Percentiles rank a stretch among this genome's conserved stretches.
These are phyloP conservation scores for Cytospora piceicola DNA, from an alignment of 2,329 filamentous ascomycete species.

Conservation along the genomic window DNA sequence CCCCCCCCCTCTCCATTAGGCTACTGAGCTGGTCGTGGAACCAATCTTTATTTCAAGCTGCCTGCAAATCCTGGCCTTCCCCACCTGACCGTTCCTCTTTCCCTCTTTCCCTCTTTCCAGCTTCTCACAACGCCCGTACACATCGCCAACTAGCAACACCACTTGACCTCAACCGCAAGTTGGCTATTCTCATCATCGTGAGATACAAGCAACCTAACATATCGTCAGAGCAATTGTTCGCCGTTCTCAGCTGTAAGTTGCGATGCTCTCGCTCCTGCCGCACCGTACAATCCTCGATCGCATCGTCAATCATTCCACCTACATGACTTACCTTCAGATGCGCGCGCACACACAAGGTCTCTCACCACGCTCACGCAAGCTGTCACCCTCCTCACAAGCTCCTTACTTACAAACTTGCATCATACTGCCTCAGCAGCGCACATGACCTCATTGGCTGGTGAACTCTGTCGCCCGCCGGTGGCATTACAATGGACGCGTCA, in stretches of 20 bases:
- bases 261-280: neutral
- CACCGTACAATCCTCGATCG: neutral
- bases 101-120: neutral
- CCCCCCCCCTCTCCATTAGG: neutral
- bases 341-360: neutral
- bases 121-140: neutral
- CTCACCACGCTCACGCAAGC: neutral
- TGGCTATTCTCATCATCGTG: neutral
- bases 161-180: neutral
- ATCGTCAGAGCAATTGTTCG: neutral
- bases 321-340: neutral
- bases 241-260: neutral
- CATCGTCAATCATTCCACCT: neutral
- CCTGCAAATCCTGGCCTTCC: neutral
- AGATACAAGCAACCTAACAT: neutral
- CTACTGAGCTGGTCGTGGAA: neutral
- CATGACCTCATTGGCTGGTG: too few species aligned
- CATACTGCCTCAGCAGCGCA: too few species aligned
- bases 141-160: neutral
- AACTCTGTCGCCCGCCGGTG: too few species aligned
- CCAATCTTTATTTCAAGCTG: neutral
- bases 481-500: too few species aligned
- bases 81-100: neutral
- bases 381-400: too few species aligned
- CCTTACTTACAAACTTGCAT: too few species aligned